Evolutionary conservation across 805 yeast genomes (phyloP).

Genomic region (Candida tallmaniae): DNA sequence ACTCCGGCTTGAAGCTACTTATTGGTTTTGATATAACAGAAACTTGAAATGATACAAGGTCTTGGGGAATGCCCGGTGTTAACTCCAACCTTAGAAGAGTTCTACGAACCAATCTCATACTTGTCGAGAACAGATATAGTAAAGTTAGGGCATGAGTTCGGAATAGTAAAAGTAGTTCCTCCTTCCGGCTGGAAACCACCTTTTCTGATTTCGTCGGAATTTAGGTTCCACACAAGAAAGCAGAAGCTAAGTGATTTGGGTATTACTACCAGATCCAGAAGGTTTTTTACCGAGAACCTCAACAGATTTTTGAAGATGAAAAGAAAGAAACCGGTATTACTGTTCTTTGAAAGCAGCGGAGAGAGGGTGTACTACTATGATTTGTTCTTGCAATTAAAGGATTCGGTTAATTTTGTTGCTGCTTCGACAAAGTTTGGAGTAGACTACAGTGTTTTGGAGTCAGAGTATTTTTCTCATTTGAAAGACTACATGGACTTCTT

Average conservation of each 20-base stretch:
- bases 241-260: slow-evolving; percentile 65
- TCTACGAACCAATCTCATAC: slow-evolving; percentile 46
- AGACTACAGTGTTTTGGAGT: slow-evolving; percentile 14
- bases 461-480: slow-evolving; percentile 22
- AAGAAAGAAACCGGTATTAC: slow-evolving; percentile 18
- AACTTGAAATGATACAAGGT: no score
- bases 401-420: slow-evolving; percentile 17
- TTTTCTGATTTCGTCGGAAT: slow-evolving; percentile 49
- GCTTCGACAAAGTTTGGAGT: slow-evolving; percentile 20
- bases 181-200: slow-evolving; percentile 53
- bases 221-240: slow-evolving; percentile 63
- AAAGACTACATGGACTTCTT: slow-evolving; percentile 31
- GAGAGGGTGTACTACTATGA: slow-evolving; percentile 33
- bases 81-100: slow-evolving; percentile 41
- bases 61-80: slow-evolving; percentile 47
- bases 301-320: slow-evolving; percentile 53
- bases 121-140: slow-evolving; percentile 38
- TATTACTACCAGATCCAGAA: slow-evolving; percentile 56
- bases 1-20: no score
- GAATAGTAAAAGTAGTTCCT: slow-evolving; percentile 51
- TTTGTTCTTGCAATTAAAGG: slow-evolving; percentile 18
- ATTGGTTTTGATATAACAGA: no score
- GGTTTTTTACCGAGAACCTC: slow-evolving; percentile 58
- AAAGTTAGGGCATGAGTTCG: slow-evolving; percentile 42
- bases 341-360: slow-evolving; percentile 16